Base-by-base conservation (phyloP, 202 grass and related monocot species). In the Elaeis oleifera region DNA sequence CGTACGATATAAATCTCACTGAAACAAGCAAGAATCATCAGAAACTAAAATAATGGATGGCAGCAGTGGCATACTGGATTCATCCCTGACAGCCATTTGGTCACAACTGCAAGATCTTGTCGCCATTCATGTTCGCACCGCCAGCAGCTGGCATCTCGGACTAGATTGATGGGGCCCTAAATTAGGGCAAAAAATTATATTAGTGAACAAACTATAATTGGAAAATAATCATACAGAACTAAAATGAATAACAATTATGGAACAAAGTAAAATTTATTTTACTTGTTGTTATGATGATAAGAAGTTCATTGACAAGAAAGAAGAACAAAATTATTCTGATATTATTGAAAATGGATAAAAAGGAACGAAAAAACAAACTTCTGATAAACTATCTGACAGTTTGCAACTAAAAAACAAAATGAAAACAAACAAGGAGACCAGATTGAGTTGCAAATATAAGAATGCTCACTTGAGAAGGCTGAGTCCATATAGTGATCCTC, bases 91-190 rank as follows among this genome's bases (percentile, higher is more conserved):
- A 99, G 59, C 94, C 94, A 99, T 79, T 99, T 99, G 16, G 88
- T 99, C 70, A 92, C 94, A 79, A 99, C 94, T 56, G 94, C 84
- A 86, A 89, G 82, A 82, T 99, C 94, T 82, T 99, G 94, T 39
- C 78, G 84, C 94, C 88, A 99, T 80, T 99, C 94, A 71, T 99
- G 79, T 70, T 92, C 85, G 65, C 94, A 99, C 18, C 72, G 71
- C 88, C 88, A 99, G 3, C 70, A 80, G 69, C 85, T 99, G 54
- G 88, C 80, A 79, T 99, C 94, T 67, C 66, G 80, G 53, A 84
- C 94, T 72, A 99, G 81, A 82, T 99, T 99, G 79, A 92, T 73
- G 44, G 85, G 85, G 70, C 94, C 88, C 94, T 99, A 78, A 58
- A 78, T 49, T 61, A 80, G 68, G 50, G 18, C 19, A 65, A 16